phyloP scores from a whole-genome alignment of 495 filamentous ascomycete species.

The Penicillium desertorum region DNA sequence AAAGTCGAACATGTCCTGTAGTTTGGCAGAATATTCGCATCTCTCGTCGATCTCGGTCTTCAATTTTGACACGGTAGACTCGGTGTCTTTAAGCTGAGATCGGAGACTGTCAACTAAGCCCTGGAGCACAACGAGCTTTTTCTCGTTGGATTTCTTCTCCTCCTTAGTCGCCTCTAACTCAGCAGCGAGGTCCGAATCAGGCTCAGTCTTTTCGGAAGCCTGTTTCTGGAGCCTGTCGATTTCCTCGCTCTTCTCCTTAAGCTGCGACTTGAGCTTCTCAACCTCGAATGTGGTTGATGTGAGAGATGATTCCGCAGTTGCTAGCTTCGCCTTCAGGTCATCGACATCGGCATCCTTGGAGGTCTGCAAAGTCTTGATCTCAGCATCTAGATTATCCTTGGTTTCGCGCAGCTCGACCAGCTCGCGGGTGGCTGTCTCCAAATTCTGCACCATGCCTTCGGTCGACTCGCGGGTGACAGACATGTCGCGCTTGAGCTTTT shows the following conservation, averaged over 20 bases:
- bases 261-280: constrained; percentile 52
- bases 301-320: constrained; percentile 44
- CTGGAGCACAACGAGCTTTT: constrained; percentile 52
- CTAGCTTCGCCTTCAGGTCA: constrained; percentile 42
- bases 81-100: constrained; percentile 49
- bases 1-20: constrained; percentile 40
- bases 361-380: constrained; percentile 40
- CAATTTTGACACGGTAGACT: constrained; percentile 46
- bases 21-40: constrained; percentile 23
- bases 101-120: constrained; percentile 53
- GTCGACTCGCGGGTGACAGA: constrained; percentile 63
- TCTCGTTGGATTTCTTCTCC: constrained; percentile 49
- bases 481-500: constrained; percentile 52
- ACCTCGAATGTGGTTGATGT: constrained; percentile 48
- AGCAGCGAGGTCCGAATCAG: constrained; percentile 30
- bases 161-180: constrained; percentile 39
- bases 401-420: constrained; percentile 57
- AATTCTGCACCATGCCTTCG: constrained; percentile 59
- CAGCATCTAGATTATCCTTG: constrained; percentile 53
- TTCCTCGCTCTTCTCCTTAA: constrained; percentile 56
- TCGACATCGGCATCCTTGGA: constrained; percentile 40
- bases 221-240: constrained; percentile 49
- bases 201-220: constrained; percentile 43
- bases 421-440: constrained; percentile 61
- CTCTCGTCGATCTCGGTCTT: constrained; percentile 44